Conservation (phyloP, 495 filamentous ascomycete species). For the Daldinia concentrica region DNA sequence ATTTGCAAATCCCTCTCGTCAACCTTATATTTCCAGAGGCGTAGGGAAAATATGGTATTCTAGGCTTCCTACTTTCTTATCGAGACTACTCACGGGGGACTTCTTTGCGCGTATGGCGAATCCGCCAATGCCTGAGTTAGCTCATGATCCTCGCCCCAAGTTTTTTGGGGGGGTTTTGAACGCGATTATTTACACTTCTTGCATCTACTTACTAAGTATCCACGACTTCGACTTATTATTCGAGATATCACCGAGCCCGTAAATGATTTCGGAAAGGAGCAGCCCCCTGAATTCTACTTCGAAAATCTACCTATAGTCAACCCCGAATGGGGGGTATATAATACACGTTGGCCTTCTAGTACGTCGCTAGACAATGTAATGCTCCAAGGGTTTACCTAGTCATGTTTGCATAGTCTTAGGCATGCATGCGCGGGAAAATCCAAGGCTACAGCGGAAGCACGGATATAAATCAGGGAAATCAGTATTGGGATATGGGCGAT, state of each 20-base stretch:
- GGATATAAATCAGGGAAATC: not conserved
- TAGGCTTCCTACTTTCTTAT: not conserved
- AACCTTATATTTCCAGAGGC: conserved; percentile 20
- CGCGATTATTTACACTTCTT: not conserved
- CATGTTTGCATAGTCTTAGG: conserved; percentile 9
- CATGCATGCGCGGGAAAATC: conserved; percentile 20
- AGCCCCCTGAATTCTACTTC: not conserved
- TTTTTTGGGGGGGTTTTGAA: not conserved
- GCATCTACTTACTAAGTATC: not conserved
- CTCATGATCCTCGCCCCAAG: not conserved
- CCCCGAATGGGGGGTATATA: no score
- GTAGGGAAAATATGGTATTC: conserved; percentile 27
- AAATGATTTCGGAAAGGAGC: not conserved
- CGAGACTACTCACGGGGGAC: not conserved
- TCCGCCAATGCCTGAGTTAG: no score
- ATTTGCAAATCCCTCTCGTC: not conserved
- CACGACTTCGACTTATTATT: not conserved
- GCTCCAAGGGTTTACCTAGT: conserved; percentile 14
- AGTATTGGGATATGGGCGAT: not conserved
- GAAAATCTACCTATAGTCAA: not conserved
- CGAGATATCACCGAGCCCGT: not conserved
- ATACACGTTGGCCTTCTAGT: not conserved
- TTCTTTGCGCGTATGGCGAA: not conserved
- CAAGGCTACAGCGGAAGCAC: not conserved
- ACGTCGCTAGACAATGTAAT: conserved; percentile 10